These are phyloP conservation scores for Sugiyamaella neomexicana DNA, from an alignment of 1,139 yeast genomes.

Conservation along the genomic window DNA sequence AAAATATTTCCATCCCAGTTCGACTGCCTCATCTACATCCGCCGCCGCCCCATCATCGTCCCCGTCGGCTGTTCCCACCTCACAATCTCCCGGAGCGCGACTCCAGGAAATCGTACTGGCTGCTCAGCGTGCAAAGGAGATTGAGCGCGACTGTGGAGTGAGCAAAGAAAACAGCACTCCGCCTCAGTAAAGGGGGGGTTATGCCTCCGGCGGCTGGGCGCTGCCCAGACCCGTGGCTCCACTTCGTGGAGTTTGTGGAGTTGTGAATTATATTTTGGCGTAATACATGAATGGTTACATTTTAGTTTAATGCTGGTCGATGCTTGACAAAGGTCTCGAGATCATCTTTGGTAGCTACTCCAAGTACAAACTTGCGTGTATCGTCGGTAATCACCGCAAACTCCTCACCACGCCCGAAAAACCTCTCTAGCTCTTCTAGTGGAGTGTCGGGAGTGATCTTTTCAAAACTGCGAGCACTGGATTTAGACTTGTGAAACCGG, in stretches of 20 bases:
- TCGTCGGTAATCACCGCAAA: conserved; percentile 62
- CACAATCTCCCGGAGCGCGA: conserved; percentile 41
- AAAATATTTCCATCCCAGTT: not conserved
- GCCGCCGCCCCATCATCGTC: not conserved
- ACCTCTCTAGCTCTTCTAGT: conserved; percentile 54
- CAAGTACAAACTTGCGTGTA: conserved; percentile 56
- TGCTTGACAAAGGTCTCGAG: conserved; percentile 53
- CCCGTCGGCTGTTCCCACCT: too few relatives aligned
- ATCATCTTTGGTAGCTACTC: conserved; percentile 67
- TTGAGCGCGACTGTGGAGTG: not conserved
- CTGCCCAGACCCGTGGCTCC: conserved; percentile 5
- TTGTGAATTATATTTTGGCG: not conserved
- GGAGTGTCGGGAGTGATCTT: conserved; percentile 60
- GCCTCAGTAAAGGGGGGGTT: not conserved
- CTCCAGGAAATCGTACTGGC: conserved; percentile 76
- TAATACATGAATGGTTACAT: not conserved
- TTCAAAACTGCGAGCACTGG: conserved; percentile 35
- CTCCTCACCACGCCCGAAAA: conserved; percentile 53
- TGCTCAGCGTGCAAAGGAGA: conserved; percentile 41
- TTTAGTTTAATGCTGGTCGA: conserved; percentile 43
- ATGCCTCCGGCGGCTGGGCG: conserved; percentile 10
- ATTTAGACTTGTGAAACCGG: conserved; percentile 31
- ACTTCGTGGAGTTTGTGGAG: not conserved
- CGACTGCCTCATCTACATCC: too few relatives aligned
- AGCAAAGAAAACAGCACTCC: conserved; percentile 1